Percentiles rank a stretch among this genome's conserved stretches.
phyloP scores from a whole-genome alignment of 768 basidiomycete species.

The Serendipita sp. region DNA sequence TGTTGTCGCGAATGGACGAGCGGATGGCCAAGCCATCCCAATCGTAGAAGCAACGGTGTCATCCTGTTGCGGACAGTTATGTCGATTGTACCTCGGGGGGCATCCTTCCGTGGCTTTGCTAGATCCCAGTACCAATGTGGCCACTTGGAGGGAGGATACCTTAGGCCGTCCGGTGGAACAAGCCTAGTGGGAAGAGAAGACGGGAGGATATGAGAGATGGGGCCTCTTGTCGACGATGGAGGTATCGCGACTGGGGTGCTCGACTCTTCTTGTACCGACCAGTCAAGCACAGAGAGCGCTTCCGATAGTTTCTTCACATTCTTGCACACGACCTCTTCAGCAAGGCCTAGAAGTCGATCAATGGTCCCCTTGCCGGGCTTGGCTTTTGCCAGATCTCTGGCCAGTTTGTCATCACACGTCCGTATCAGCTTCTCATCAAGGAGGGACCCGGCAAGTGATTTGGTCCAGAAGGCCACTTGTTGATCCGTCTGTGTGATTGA shows the following conservation, averaged over 20 bases:
- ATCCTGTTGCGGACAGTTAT: conserved; percentile 71
- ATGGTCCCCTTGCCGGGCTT: conserved; percentile 20
- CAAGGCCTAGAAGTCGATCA: too few relatives aligned
- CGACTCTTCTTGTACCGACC: too few relatives aligned
- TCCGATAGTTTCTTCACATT: too few relatives aligned
- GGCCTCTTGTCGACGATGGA: too few relatives aligned
- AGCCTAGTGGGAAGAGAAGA: too few relatives aligned
- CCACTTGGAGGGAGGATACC: conserved; percentile 30
- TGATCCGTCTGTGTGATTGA: conserved; percentile 9
- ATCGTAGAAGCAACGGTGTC: conserved; percentile 67
- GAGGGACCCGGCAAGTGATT: neutral
- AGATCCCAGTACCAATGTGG: conserved; percentile 97
- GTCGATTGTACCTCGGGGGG: conserved; percentile 59
- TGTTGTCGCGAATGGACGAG: conserved; percentile 73
- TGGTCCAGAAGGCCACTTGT: neutral
- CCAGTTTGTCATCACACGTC: conserved; percentile 30
- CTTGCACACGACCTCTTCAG: too few relatives aligned
- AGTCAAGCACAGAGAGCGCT: too few relatives aligned
- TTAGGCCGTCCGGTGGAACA: neutral
- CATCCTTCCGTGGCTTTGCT: conserved; percentile 51
- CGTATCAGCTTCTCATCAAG: conserved; percentile 11
- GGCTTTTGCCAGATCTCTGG: conserved; percentile 31
- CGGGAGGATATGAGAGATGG: too few relatives aligned
- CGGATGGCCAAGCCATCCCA: conserved; percentile 80
- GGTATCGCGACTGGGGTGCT: too few relatives aligned